Evolutionary conservation across 1,139 yeast genomes (phyloP), one percentile per base, ranked within the genome.

Genomic region (Suhomyces wounanorum): DNA sequence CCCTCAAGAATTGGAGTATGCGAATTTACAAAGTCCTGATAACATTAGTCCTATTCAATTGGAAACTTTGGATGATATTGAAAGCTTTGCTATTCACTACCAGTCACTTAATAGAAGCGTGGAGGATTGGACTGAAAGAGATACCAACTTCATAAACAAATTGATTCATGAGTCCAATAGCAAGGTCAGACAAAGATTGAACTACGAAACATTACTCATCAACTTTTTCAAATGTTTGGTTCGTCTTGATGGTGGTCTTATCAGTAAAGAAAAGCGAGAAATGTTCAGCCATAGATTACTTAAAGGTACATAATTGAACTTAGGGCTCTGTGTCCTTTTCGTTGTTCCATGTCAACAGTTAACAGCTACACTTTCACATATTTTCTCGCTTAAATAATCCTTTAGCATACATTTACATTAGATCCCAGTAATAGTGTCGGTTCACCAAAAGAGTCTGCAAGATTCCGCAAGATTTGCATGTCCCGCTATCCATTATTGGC

Each of bases 11-110:
- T 57, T 70, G 17, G 74, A 69, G 23, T 58, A 59, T 43, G 60
- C 62, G 16, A 55, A 55, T 33, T 42, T 53, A 30, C 58, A 52
- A 36, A 55, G 50, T 40, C 39, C 38, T 3, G 50, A 52, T 14
- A 49, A 56, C 36, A 48, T 49, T 14, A 59, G 65, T 44, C 74
- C 76, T 5, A 75, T 76, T 17, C 76, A 74, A 37, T 60, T 78
- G 38, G 79, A 76, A 46, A 69, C 72, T 2, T 58, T 70, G 36
- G 82, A 79, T 52, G 82, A 77, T 56, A 75, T 77, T 28, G 79
- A 77, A 54, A 73, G 69, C 47, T 77, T 78, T 54, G 67, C 72
- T 5, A 71, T 72, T 10, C 75, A 72, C 52, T 78, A 76, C 55
- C 70, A 72, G 43, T 65, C 78, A 1, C 61, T 78, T 37, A 64